Conservation (phyloP, 805 yeast genomes). For the Lipomyces yamanashiensis region DNA sequence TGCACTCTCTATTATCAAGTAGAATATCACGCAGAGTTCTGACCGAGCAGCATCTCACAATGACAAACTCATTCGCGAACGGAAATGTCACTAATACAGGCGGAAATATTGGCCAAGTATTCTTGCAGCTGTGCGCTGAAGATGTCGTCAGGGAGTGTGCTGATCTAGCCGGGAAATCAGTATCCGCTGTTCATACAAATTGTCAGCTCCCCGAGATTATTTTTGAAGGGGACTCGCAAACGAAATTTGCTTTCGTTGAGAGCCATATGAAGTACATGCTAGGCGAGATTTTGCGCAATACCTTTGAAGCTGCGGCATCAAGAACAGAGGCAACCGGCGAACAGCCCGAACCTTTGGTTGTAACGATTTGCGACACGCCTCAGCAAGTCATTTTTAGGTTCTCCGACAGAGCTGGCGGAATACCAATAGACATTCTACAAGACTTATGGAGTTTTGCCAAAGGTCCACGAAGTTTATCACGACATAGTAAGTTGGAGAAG, state of each 20-base stretch:
- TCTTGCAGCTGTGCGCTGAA: slow-evolving; percentile 74
- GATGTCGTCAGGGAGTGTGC: slow-evolving; percentile 66
- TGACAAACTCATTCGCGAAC: slow-evolving; percentile 63
- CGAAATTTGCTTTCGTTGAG: slow-evolving; percentile 79
- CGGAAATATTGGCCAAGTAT: slow-evolving; percentile 70
- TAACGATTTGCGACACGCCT: slow-evolving; percentile 69
- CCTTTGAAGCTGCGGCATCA: slow-evolving; percentile 78
- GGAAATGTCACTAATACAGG: slow-evolving; percentile 51
- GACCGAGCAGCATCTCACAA: slow-evolving; percentile 86
- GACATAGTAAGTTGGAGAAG: slow-evolving; percentile 42
- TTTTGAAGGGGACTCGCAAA: slow-evolving; percentile 68
- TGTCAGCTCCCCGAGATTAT: slow-evolving; percentile 71
- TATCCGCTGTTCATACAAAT: slow-evolving; percentile 55
- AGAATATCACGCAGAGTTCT: slow-evolving; percentile 88
- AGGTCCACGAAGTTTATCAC: slow-evolving; percentile 39
- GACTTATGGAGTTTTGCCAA: slow-evolving; percentile 77
- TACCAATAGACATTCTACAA: slow-evolving; percentile 60
- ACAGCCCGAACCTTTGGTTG: slow-evolving; percentile 59
- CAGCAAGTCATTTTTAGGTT: slow-evolving; percentile 75
- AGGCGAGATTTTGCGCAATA: slow-evolving; percentile 86
- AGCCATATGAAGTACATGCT: slow-evolving; percentile 84
- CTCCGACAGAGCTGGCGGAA: slow-evolving; percentile 91
- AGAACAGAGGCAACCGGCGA: slow-evolving; percentile 45
- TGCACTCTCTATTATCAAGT: slow-evolving; percentile 71
- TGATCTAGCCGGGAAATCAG: slow-evolving; percentile 57